Base-by-base conservation (phyloP, 495 filamentous ascomycete genomes). In the Talaromyces nanjingensis region DNA sequence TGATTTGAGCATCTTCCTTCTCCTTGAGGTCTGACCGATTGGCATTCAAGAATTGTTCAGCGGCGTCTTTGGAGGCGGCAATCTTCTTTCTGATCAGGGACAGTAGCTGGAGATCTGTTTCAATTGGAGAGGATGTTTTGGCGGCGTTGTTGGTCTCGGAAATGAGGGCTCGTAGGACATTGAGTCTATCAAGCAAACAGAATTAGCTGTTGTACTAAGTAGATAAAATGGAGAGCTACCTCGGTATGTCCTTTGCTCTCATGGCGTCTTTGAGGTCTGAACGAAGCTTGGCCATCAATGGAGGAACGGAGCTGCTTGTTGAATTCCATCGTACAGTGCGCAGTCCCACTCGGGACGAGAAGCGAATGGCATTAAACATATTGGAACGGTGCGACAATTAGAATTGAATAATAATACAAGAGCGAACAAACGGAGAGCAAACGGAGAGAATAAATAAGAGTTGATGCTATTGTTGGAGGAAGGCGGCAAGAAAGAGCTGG, bases 91-190 rank as follows among this genome's bases (percentile, higher is more conserved):
- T 75, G 52, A 89, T 81, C 9, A 89, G 71, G 1, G 81, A 75
- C n/a, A 87, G 69, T 11, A 89, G 76, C 59, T 85, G 79, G 27
- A 82, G 73, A 68, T 89, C 85, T 29, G 81, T 84, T 57, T 78
- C 74, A 29, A 87, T 83, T 8, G 85, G 86, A 12, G 74, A 79
- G 22, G 79, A 66, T 18, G 85, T 82, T 73, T 88, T 89, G 53
- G 81, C 79, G 9, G 83, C 76, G 65, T 86, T 87, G 63, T 86
- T 88, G 62, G 84, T 81, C 64, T 87, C 85, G 56, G 86, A 81
- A 49, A 89, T 79, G 60, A 89, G 63, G 45, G 80, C 74, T 53
- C 86, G 83, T 18, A 90, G 76, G 29, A 88, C 85, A 66, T 84
- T 82, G 14, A 84, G 67, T 64, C 81, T 84, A 49, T 54, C 27